These are phyloP conservation scores for Solanum paucissectum DNA, from an alignment of 257 asterid species.

Conservation along the genomic window DNA sequence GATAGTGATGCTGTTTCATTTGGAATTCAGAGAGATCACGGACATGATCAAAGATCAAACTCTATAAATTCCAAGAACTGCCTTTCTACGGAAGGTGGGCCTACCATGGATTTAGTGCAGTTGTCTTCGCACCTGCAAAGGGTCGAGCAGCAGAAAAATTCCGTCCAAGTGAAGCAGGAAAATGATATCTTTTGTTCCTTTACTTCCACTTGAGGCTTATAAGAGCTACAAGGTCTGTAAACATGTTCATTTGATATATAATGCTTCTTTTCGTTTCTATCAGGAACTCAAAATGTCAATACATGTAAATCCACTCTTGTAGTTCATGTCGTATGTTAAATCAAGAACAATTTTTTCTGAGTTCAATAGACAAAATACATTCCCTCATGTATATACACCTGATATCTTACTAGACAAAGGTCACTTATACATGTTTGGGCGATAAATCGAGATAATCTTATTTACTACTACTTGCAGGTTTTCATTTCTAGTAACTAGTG, in stretches of 20 bases:
- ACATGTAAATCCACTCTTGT: background rate
- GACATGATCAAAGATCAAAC: constrained; percentile 1
- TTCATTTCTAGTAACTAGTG: background rate
- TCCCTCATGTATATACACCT: background rate
- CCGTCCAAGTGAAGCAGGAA: constrained; percentile 33
- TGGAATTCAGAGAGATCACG: background rate
- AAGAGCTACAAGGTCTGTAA: background rate
- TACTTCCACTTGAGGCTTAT: constrained; percentile 6
- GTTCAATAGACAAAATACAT: background rate
- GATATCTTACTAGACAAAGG: background rate
- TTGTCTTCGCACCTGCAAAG: constrained; percentile 51
- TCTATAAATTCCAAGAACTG: background rate
- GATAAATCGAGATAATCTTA: background rate
- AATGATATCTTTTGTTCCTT: constrained; percentile 14
- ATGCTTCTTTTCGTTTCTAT: background rate
- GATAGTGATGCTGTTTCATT: background rate
- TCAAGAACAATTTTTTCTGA: background rate
- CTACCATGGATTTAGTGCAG: constrained; percentile 39
- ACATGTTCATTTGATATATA: background rate
- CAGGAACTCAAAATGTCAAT: background rate
- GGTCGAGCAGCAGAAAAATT: constrained; percentile 41
- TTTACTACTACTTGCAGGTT: background rate
- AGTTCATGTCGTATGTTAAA: background rate
- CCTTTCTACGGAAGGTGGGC: constrained; percentile 8
- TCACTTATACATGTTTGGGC: background rate